Conservation (phyloP, 768 basidiomycete species). For the Serendipita sp. region DNA sequence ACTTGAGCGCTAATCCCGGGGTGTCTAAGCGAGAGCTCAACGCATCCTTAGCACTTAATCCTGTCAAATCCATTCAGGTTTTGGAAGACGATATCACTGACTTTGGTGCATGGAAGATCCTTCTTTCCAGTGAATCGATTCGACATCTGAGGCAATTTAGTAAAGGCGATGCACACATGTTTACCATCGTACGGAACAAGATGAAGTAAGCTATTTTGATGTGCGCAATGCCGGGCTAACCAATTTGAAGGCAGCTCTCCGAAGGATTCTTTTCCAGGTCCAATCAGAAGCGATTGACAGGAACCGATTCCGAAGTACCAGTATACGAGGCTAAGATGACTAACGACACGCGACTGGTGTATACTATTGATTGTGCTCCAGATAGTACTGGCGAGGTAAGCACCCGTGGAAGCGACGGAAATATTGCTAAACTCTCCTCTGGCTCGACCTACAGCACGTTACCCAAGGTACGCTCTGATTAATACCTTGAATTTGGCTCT, state of each 20-base stretch:
- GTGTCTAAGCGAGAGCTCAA: slow-evolving; percentile 18
- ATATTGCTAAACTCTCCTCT: slow-evolving; percentile 9
- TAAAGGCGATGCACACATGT: slow-evolving; percentile 29
- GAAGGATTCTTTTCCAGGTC: slow-evolving; percentile 51
- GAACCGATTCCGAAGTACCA: slow-evolving; percentile 29
- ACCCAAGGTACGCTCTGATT: slow-evolving; percentile 5
- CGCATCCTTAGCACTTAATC: slow-evolving; percentile 39
- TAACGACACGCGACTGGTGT: slow-evolving; percentile 34
- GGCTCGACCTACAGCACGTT: slow-evolving; percentile 3
- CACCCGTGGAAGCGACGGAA: slow-evolving; percentile 12
- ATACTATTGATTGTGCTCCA: slow-evolving; percentile 32
- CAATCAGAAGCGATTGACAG: slow-evolving; percentile 46
- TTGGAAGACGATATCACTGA: slow-evolving; percentile 23
- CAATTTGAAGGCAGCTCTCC: slow-evolving; percentile 41
- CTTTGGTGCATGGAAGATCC: slow-evolving; percentile 49
- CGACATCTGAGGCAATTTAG: slow-evolving; percentile 32
- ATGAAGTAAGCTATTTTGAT: slow-evolving; percentile 32
- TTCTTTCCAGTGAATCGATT: slow-evolving; percentile 38
- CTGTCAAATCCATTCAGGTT: slow-evolving; percentile 43
- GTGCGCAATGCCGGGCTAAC: not conserved
- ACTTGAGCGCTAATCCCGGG: too few species aligned
- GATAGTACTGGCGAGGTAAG: slow-evolving; percentile 21
- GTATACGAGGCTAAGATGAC: slow-evolving; percentile 58
- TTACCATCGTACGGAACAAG: slow-evolving; percentile 46
- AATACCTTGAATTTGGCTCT: slow-evolving; percentile 22